phyloP scores from a whole-genome alignment of 192 early-diverging fungal species.

The Gaertneriomyces sp. region DNA sequence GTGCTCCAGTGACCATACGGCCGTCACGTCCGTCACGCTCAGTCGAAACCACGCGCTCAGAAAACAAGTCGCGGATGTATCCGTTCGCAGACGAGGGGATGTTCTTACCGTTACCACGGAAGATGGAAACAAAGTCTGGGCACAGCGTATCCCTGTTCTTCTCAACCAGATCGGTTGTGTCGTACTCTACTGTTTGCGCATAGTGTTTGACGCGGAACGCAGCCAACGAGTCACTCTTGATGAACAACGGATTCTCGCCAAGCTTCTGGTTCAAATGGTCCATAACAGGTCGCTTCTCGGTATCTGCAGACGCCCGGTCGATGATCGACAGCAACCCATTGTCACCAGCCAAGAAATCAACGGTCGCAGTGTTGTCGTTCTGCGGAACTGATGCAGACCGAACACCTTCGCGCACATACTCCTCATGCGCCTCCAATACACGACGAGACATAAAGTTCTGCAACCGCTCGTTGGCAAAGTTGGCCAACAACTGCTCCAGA shows the following conservation, averaged over 20 bases:
- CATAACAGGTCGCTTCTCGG: conserved; percentile 17
- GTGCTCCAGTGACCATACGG: conserved; percentile 69
- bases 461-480: conserved; percentile 57
- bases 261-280: conserved; percentile 20
- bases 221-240: conserved; percentile 18
- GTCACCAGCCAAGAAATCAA: conserved; percentile 56
- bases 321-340: conserved; percentile 28
- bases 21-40: conserved; percentile 73
- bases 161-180: conserved; percentile 72
- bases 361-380: conserved; percentile 46
- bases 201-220: conserved; percentile 79
- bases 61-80: conserved; percentile 74
- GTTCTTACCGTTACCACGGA: conserved; percentile 54
- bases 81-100: conserved; percentile 57
- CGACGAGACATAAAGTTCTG: conserved; percentile 57
- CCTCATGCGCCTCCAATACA: conserved; percentile 56
- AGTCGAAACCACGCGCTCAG: conserved; percentile 64
- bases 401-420: conserved; percentile 52
- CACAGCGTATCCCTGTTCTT: conserved; percentile 67
- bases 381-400: conserved; percentile 31
- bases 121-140: conserved; percentile 80
- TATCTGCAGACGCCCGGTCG: conserved; percentile 13
- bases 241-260: conserved; percentile 18
- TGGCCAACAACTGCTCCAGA: conserved; percentile 49
- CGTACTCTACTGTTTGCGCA: conserved; percentile 69